Conservation (phyloP, 2,329 filamentous ascomycete genomes). For the Claviceps pusilla region DNA sequence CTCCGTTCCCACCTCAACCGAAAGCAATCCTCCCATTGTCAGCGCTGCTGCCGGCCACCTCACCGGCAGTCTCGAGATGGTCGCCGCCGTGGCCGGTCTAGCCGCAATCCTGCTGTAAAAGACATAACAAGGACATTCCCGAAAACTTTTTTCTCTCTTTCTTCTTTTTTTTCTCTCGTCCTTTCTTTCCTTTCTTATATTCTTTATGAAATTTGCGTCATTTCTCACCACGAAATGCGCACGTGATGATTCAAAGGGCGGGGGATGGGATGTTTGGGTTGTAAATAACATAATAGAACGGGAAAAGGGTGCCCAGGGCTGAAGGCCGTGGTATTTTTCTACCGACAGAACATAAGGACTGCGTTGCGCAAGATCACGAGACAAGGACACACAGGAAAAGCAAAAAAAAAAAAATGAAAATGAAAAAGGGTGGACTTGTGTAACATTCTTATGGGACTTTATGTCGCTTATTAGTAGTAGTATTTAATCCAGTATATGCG, state of each 20-base stretch:
- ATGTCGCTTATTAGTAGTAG: background rate
- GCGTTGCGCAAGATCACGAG: too few species aligned
- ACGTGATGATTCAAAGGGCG: background rate
- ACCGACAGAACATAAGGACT: too few species aligned
- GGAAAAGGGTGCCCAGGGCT: too few species aligned
- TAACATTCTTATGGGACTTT: background rate
- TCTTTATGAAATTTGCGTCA: background rate
- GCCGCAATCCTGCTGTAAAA: slow-evolving; percentile 14
- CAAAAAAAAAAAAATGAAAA: too few species aligned
- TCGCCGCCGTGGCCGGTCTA: slow-evolving; percentile 18
- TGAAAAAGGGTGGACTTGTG: background rate
- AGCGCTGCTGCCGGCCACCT: slow-evolving; percentile 20
- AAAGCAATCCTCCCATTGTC: slow-evolving; percentile 9
- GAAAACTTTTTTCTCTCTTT: background rate
- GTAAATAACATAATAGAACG: too few species aligned
- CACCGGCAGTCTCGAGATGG: slow-evolving; percentile 14
- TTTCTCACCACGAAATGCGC: background rate
- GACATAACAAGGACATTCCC: background rate
- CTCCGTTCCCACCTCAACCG: background rate
- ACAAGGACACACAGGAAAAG: too few species aligned
- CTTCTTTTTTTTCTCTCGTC: background rate
- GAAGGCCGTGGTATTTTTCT: too few species aligned
- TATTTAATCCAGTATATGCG: background rate
- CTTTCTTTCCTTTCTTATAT: too few species aligned
- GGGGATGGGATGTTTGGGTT: too few species aligned